Base-by-base conservation (phyloP, 2,329 filamentous ascomycete genomes). In the Dothidotthia symphoricarpi region DNA sequence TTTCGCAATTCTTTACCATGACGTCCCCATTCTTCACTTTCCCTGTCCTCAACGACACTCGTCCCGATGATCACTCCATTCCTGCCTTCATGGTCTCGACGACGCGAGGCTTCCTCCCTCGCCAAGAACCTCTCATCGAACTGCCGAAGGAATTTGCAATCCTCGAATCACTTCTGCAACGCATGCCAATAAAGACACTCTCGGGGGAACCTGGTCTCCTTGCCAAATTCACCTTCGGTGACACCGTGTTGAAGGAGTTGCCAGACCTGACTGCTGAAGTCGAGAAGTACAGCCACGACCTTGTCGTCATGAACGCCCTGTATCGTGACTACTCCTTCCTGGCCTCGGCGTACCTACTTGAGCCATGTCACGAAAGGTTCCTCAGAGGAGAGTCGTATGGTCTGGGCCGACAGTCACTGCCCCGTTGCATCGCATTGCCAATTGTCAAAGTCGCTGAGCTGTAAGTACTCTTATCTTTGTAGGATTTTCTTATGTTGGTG, bases 271-370 rank as follows among this genome's bases (percentile, higher is more conserved):
- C 85, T 1, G 75, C 75, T 4, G 75, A 80, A 51, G 77, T 95
- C 40, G 84, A 93, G 57, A 80, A 81, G 66, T 84, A 77, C 53
- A 75, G 78, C 53, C 72, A 82, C 45, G 83, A 95, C 68, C 75
- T 91, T 26, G 84, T 85, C 12, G 71, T 88, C 42, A 82, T 94
- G 74, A 93, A 90, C 57, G 89, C 89, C 24, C 71, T 94, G 31
- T 95, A 95, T 67, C 78, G 90, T 14, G 90, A 96, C 71, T 96
- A 95, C 66, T 86, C 86, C 11, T 96, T 95, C 74, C 71, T 95
- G 19, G 86, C 89, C 4, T 94, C 87, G 16, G 86, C 88, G 0
- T 95, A 95, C 64, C 75, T 96, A 19, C 81, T 96, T 19, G 90
- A 96, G 73, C 90, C 90, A 9, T 96, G 90, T 66, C 90, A 93